phyloP scores from a whole-genome alignment of 768 basidiomycete species.

The Daedalea quercina region DNA sequence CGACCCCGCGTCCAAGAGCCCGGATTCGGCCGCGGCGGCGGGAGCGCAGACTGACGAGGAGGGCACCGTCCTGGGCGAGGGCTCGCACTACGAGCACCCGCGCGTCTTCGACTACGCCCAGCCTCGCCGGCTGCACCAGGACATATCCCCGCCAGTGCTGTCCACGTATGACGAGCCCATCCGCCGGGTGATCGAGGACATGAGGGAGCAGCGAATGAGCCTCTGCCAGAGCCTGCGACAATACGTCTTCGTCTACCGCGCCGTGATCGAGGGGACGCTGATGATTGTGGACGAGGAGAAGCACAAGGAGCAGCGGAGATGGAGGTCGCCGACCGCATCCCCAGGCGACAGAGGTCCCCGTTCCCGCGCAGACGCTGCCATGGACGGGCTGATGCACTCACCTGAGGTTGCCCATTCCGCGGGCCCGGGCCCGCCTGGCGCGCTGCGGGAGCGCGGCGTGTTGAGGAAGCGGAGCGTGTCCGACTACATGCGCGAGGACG shows the following conservation, averaged over 20 bases:
- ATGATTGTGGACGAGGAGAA: conserved; percentile 71
- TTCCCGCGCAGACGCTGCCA: conserved; percentile 4
- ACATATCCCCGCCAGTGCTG: conserved; percentile 48
- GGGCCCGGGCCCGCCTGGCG: conserved; percentile 6
- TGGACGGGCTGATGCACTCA: background rate
- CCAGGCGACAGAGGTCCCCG: conserved; percentile 9
- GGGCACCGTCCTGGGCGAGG: conserved; percentile 4
- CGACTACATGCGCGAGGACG: conserved; percentile 9
- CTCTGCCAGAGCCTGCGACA: conserved; percentile 91
- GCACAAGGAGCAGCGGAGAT: conserved; percentile 25
- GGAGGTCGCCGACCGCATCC: conserved; percentile 9
- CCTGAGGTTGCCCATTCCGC: background rate
- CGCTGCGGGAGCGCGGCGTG: conserved; percentile 2
- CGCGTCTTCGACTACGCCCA: conserved; percentile 47
- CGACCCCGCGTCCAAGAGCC: background rate
- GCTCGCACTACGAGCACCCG: background rate
- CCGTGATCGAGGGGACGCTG: conserved; percentile 74
- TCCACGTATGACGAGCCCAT: conserved; percentile 72
- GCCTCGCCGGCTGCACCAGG: conserved; percentile 52
- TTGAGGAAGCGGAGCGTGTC: conserved; percentile 12
- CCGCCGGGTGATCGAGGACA: conserved; percentile 78
- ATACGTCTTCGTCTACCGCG: conserved; percentile 90
- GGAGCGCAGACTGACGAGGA: background rate
- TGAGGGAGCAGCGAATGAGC: conserved; percentile 96
- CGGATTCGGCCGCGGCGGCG: background rate